These are phyloP conservation scores for Tubosaeta sp. DNA, from an alignment of 768 basidiomycete genomes.

Conservation along the genomic window DNA sequence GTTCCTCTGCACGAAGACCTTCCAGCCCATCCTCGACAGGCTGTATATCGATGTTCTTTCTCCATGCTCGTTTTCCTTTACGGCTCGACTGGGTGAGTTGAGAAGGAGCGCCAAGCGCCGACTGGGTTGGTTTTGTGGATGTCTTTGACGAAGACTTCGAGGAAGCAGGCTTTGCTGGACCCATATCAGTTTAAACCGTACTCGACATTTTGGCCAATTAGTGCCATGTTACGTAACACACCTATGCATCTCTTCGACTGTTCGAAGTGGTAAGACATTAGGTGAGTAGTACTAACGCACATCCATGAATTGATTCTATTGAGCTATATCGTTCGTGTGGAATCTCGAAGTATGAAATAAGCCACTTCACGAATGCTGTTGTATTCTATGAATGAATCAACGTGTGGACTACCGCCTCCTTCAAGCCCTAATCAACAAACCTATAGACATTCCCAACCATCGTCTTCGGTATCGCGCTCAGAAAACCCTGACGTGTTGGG, in stretches of 20 bases:
- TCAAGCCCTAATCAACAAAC: background rate
- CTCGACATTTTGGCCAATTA: background rate
- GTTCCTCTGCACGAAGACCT: constrained; percentile 73
- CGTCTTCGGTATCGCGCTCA: constrained; percentile 3
- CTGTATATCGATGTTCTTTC: constrained; percentile 86
- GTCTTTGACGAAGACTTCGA: constrained; percentile 3
- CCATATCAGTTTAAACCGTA: constrained; percentile 6
- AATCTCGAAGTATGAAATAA: too few species aligned
- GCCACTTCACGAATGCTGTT: too few species aligned
- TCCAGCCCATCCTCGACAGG: constrained; percentile 77
- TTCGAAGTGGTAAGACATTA: background rate
- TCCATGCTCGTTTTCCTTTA: constrained; percentile 91
- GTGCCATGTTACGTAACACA: constrained; percentile 5
- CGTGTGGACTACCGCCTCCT: background rate
- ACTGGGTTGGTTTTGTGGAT: constrained; percentile 7
- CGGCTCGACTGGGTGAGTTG: constrained; percentile 59
- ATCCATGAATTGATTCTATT: too few species aligned
- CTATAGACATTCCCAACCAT: constrained; percentile 16
- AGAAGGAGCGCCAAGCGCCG: constrained; percentile 24
- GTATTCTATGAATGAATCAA: background rate
- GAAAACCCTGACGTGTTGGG: background rate
- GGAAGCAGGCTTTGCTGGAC: background rate
- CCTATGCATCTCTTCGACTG: too few species aligned
- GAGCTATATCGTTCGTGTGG: too few species aligned
- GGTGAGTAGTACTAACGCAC: too few species aligned